Base-by-base conservation (phyloP, 805 yeast genomes). In the Candida fluviatilis region DNA sequence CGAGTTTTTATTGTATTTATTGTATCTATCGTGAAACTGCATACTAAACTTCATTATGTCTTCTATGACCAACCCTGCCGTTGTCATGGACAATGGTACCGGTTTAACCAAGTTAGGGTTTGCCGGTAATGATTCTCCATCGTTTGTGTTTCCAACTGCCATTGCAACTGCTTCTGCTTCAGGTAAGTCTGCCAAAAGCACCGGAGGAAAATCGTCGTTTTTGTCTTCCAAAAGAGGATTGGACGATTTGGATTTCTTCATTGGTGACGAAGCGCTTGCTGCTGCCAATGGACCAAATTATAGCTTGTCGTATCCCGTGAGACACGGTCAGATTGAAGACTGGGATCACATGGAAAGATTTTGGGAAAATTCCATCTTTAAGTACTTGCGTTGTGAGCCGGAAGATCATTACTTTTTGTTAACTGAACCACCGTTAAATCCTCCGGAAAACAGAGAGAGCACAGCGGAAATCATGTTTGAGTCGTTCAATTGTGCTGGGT, bases 341-440 rank as follows among this genome's bases (percentile, higher is more conserved):
- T 93, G 99, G 99, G 99, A 93, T 67, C 97, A 93, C 58, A 93
- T 93, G 99, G 99, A 93, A 64, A 76, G 99, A 59, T 91, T 89
- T 64, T 93, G 99, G 99, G 98, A 93, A 58, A 85, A 86, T 55
- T 87, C 96, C 34, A 90, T 93, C 55, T 93, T 93, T 72, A 91
- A 93, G 67, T 93, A 93, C 60, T 75, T 93, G 51, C 80, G 96
- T 62, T 88, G 98, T 60, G 99, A 93, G 66, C 99, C 99, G 12
- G 99, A 93, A 62, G 99, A 93, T 64, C 99, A 93, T 58, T 89
- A 87, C 58, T 93, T 93, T 64, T 69, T 93, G 40, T 68, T 93
- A 51, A 93, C 99, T 36, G 99, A 93, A 67, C 99, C 99, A 8
- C 99, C 99, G 16, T 76, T 93, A 49, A 93, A 93, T 57, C 97